phyloP scores from a whole-genome alignment of 1,139 yeast genomes.

The Taphrina betulina region DNA sequence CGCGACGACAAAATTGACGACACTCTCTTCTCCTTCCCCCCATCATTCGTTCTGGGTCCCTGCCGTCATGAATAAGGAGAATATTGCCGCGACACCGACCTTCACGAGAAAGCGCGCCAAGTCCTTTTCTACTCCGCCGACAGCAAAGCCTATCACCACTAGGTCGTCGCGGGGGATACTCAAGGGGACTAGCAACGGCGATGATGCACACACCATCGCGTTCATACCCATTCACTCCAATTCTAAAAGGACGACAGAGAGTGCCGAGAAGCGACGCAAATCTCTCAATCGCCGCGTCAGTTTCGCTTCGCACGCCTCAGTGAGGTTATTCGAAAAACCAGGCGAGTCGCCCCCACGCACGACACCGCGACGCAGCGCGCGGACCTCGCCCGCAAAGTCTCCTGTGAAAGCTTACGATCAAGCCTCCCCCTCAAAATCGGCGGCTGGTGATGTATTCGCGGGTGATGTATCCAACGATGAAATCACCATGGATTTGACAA shows the following conservation, averaged over 20 bases:
- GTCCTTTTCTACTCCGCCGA: slow-evolving; percentile 29
- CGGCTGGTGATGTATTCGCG: not conserved
- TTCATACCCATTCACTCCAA: slow-evolving; percentile 29
- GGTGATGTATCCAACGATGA: slow-evolving; percentile 35
- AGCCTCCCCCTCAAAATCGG: slow-evolving; percentile 16
- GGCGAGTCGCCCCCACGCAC: slow-evolving; percentile 24
- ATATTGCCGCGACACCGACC: slow-evolving; percentile 18
- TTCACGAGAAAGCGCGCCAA: slow-evolving; percentile 30
- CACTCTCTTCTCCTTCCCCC: too few species aligned
- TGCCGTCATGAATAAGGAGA: slow-evolving; percentile 26
- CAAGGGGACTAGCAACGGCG: slow-evolving; percentile 24
- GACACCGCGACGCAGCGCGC: slow-evolving; percentile 16
- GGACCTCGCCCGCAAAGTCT: slow-evolving; percentile 35
- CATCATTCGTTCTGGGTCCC: too few species aligned
- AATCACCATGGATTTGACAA: slow-evolving; percentile 39
- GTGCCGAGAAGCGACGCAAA: slow-evolving; percentile 31
- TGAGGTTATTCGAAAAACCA: slow-evolving; percentile 33
- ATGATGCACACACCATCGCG: slow-evolving; percentile 30
- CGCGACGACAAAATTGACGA: too few species aligned
- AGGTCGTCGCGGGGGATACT: slow-evolving; percentile 21
- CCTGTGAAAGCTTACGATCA: slow-evolving; percentile 2
- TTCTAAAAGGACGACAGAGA: slow-evolving; percentile 2
- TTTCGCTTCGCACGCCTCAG: slow-evolving; percentile 39
- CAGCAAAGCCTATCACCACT: not conserved
- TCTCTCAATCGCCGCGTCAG: slow-evolving; percentile 39